These are phyloP conservation scores for Bonia amplexicaulis DNA, from an alignment of 176 grass and related monocot species.

Conservation along the genomic window DNA sequence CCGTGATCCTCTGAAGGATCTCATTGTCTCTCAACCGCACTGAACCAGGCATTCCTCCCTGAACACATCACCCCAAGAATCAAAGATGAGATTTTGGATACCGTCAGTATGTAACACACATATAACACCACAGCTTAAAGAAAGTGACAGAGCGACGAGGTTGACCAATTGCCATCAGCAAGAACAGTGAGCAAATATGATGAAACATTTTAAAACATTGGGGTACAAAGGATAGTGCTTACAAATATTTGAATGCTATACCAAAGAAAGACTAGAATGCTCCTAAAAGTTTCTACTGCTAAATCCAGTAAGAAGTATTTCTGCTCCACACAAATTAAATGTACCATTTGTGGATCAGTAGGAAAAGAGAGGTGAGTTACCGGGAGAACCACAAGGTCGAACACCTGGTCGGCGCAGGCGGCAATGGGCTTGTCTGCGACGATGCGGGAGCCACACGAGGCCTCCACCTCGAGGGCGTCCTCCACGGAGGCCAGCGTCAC, in stretches of 20 bases:
- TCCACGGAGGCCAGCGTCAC: conserved; percentile 76
- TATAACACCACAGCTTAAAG: not conserved
- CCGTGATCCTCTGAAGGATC: conserved; percentile 68
- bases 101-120: not conserved
- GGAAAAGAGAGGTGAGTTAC: conserved; percentile 28
- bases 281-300: not conserved
- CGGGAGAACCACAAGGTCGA: conserved; percentile 86
- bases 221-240: not conserved
- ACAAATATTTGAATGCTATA: not conserved
- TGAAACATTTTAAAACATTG: not conserved
- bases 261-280: not conserved
- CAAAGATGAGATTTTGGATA: not conserved
- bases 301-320: not conserved
- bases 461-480: conserved; percentile 52
- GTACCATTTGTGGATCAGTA: not conserved
- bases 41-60: conserved; percentile 97
- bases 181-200: not conserved
- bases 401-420: conserved; percentile 62
- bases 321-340: too few relatives aligned
- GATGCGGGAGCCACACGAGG: conserved; percentile 62
- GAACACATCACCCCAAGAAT: conserved; percentile 2
- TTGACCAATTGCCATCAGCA: not conserved
- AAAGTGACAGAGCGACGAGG: not conserved
- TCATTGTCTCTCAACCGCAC: conserved; percentile 75
- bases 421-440: conserved; percentile 65